These are phyloP conservation scores for Polyporus arcularius DNA, from an alignment of 768 basidiomycete genomes.

Conservation along the genomic window DNA sequence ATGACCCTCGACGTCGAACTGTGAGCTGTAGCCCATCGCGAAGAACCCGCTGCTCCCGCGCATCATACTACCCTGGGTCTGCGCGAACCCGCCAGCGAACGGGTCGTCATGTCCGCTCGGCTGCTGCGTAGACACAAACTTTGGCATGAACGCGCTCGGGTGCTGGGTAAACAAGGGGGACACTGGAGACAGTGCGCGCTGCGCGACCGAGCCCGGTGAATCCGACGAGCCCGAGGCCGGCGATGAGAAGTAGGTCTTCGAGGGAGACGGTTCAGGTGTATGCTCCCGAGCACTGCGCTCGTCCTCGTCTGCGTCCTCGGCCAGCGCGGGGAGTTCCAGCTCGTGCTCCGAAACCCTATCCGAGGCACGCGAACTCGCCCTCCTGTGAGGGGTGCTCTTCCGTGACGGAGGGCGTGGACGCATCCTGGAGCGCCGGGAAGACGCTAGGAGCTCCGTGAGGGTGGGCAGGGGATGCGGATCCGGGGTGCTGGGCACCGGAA, in stretches of 20 bases:
- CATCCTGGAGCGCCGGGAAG: conserved; percentile 38
- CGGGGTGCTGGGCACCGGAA: conserved; percentile 29
- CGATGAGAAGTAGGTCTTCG: conserved; percentile 40
- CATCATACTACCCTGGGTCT: conserved; percentile 10
- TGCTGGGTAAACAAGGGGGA: conserved; percentile 39
- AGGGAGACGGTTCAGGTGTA: conserved; percentile 28
- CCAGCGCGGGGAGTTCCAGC: conserved; percentile 10
- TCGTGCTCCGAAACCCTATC: conserved; percentile 9
- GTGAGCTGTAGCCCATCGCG: conserved; percentile 54
- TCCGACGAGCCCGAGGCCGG: conserved; percentile 35
- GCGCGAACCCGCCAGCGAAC: background rate
- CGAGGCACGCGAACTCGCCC: background rate
- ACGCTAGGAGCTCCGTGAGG: conserved; percentile 46
- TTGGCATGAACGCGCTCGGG: conserved; percentile 15
- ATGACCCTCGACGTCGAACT: conserved; percentile 57
- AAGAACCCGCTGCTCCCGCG: conserved; percentile 31
- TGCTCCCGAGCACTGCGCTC: conserved; percentile 3
- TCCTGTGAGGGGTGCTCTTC: conserved; percentile 19
- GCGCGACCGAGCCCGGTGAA: conserved; percentile 26
- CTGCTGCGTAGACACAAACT: conserved; percentile 1
- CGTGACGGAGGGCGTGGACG: conserved; percentile 33
- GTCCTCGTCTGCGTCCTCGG: conserved; percentile 3
- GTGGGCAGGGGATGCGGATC: conserved; percentile 38
- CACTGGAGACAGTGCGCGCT: conserved; percentile 37
- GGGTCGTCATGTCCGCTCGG: conserved; percentile 10